Percentiles rank a stretch among this genome's conserved stretches.
Conservation (phyloP, 768 basidiomycete genomes). For the Polyporus arcularius region DNA sequence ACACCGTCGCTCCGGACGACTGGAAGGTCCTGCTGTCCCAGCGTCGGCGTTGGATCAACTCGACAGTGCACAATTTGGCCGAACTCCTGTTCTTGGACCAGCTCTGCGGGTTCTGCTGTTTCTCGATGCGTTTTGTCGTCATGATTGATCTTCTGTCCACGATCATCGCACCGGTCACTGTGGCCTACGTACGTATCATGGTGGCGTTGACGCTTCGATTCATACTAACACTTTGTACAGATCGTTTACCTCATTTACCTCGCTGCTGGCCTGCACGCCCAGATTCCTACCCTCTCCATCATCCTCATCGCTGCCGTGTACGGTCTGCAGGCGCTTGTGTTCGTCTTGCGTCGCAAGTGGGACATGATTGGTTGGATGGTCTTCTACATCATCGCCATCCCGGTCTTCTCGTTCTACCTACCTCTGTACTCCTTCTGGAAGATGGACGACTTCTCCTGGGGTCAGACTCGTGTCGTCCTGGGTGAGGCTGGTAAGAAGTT, state of each 20-base stretch:
- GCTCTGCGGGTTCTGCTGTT: conserved; percentile 96
- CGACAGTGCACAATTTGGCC: conserved; percentile 94
- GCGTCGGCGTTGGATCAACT: conserved; percentile 99
- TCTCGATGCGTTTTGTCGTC: conserved; percentile 98
- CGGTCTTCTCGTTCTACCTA: conserved; percentile 89
- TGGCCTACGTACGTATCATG: conserved; percentile 75
- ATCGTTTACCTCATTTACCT: conserved; percentile 87
- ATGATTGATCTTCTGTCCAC: conserved; percentile 95
- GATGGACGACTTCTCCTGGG: conserved; percentile 99
- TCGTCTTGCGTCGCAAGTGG: conserved; percentile 92
- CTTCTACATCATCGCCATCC: conserved; percentile 94
- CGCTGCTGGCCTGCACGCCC: conserved; percentile 62
- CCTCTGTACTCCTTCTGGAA: conserved; percentile 96
- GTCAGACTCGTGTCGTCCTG: conserved; percentile 87
- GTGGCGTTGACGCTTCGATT: background rate
- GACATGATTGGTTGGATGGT: conserved; percentile 99
- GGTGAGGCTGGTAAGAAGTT: conserved; percentile 96
- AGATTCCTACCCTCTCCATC: conserved; percentile 79
- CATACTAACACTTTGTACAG: conserved; percentile 41
- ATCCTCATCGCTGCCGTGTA: conserved; percentile 95
- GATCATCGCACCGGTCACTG: conserved; percentile 80
- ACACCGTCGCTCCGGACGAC: conserved; percentile 93
- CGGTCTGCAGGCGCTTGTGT: conserved; percentile 82
- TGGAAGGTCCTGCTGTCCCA: conserved; percentile 95
- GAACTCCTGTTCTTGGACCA: conserved; percentile 91